phyloP scores from a whole-genome alignment of 2,329 filamentous ascomycete genomes.

The Colletotrichum destructivum region DNA sequence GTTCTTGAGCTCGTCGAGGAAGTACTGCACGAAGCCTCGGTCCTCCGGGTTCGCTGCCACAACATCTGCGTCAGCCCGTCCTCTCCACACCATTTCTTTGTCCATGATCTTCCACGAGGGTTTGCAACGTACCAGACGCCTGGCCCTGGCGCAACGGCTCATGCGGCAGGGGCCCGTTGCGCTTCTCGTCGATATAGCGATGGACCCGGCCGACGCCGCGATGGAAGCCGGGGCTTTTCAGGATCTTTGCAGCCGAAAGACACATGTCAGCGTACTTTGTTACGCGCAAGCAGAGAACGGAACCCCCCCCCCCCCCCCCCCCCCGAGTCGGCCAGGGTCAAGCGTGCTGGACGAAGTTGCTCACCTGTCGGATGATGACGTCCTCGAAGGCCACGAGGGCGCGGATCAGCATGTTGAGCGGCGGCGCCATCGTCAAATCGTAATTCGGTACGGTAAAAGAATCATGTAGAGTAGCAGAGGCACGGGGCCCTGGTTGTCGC shows the following conservation, averaged over 20 bases:
- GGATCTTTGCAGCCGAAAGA: constrained; percentile 55
- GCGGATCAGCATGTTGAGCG: constrained; percentile 31
- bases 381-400: constrained; percentile 40
- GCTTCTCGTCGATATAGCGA: constrained; percentile 62
- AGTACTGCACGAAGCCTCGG: constrained; percentile 53
- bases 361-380: constrained; percentile 37
- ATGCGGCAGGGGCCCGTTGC: constrained; percentile 64
- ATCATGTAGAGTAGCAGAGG: not conserved
- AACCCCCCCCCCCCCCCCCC: too few species aligned
- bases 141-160: constrained; percentile 67
- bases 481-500: not conserved
- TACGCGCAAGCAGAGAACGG: not conserved
- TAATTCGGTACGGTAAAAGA: too few species aligned
- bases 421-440: constrained; percentile 23
- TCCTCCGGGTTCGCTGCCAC: constrained; percentile 32
- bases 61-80: not conserved
- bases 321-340: not conserved
- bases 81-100: not conserved
- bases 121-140: constrained; percentile 60
- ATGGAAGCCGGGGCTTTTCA: constrained; percentile 67
- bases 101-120: too few species aligned
- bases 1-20: constrained; percentile 66
- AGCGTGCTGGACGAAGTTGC: not conserved
- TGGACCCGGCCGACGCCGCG: constrained; percentile 68
- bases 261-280: not conserved